Percentiles rank a stretch among this genome's conserved stretches.
Evolutionary conservation across 257 asterid genomes (phyloP).

Genomic region (Solanum sparsipilum): DNA sequence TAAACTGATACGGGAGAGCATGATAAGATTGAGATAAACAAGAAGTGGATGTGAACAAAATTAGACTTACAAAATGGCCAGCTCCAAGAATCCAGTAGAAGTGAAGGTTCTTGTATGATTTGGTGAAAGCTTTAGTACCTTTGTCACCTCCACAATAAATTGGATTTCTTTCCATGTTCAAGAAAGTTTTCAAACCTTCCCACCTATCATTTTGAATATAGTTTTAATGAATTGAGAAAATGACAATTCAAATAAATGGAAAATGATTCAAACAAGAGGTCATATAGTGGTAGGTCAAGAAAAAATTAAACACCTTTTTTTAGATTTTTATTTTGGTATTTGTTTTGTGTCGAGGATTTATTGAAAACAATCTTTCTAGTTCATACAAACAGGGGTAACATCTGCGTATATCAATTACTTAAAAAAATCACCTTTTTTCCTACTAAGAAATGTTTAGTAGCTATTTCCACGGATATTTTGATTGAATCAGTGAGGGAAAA

Average conservation of each 20-base stretch:
- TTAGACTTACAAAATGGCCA: constrained; percentile 84
- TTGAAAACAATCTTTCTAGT: accelerated
- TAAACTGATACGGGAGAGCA: not conserved
- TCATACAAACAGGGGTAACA: accelerated
- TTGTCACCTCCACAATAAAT: constrained; percentile 41
- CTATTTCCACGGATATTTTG: not conserved
- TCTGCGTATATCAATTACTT: not conserved
- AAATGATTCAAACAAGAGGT: not conserved
- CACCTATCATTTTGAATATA: constrained; percentile 36
- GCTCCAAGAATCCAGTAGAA: constrained; percentile 96
- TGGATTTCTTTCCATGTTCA: constrained; percentile 48
- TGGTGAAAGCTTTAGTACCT: constrained; percentile 51
- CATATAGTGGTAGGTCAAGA: not conserved
- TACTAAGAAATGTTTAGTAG: not conserved
- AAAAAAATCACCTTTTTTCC: not conserved
- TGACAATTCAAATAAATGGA: not conserved
- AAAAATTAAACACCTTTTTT: not conserved
- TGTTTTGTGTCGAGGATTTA: not conserved
- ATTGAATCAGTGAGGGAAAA: accelerated
- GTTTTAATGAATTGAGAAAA: not conserved
- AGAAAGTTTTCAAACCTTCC: constrained; percentile 62
- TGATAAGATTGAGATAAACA: not conserved
- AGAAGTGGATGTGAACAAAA: not conserved
- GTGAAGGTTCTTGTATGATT: constrained; percentile 60
- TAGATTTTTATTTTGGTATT: not conserved